Base-by-base conservation (phyloP, 495 filamentous ascomycete species). In the Xylaria grammica region DNA sequence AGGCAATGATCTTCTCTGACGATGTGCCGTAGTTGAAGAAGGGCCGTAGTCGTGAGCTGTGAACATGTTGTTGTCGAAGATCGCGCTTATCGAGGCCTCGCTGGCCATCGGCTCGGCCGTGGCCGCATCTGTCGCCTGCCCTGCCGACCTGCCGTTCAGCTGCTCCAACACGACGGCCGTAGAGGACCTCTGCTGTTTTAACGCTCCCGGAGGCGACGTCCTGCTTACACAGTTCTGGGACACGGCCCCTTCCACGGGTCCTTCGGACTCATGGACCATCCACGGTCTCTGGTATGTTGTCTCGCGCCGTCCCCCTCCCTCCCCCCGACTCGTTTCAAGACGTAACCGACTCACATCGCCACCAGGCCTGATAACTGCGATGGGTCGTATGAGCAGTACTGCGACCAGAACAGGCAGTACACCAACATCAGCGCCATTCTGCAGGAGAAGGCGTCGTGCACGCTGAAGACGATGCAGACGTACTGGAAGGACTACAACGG, bases 191-290 rank as follows among this genome's bases (percentile, higher is more conserved):
- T 94, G 92, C 79, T 94, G 91, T 80, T 91, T 92, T 79, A 92
- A 92, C 73, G 78, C 86, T 42, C 89, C 89, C 0, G 90, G 91
- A 3, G 92, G 92, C 2, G 85, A 88, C 60, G 74, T 94, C 45
- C 79, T 94, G 44, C 84, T 85, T 74, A 94, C 92, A 0, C 91
- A 95, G 64, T 94, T 96, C 77, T 96, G 91, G 91, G 91, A 96
- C 69, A 85, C 84, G 1, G 75, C 81, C 64, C 92, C 91, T 32
- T 75, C 85, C 2, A 82, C 88, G 20, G 91, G 92, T 5, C 91
- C 90, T 10, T 79, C 78, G 17, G 85, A 93, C 69, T 87, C 84
- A 20, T 96, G 91, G 92, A 94, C 91, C 5, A 83, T 96, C 48
- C 92, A 96, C 70, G 91, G 92, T 15, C 81, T 96, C 17, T 94